Base-by-base conservation (phyloP, 345 rosid species). In the Tarenaya hassleriana region DNA sequence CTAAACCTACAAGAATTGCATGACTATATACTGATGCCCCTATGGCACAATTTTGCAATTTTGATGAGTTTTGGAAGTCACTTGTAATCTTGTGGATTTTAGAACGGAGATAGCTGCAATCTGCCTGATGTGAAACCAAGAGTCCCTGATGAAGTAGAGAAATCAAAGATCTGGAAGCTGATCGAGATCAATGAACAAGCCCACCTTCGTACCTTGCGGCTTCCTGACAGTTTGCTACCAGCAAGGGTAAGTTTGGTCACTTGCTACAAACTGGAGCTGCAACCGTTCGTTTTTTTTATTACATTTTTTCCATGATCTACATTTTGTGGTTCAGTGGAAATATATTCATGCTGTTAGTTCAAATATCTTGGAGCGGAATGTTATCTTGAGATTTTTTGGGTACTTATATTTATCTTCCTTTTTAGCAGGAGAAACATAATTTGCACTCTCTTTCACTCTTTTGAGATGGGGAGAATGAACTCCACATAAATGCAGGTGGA, bases 131-230 rank as follows among this genome's bases (percentile, higher is more conserved):
- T 78, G 52, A 78, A 73, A 65, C 80, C 82, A 41, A 67, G 83
- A 73, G 68, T 76, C 24, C 48, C 73, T 41, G 85, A 73, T 60
- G 77, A 73, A 33, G 61, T 67, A 44, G 88, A 80, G 53, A 83
- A 83, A 70, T 72, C 82, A 45, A 80, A 71, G 73, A 65, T 72
- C 47, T 83, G 83, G 92, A 83, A 76, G 64, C 76, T 75, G 62
- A 74, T 73, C 33, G 85, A 80, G 55, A 74, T 80, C 45, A 67
- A 45, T 20, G 88, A 80, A 71, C 69, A 71, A 34, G 66, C 79
- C 52, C 77, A 80, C 46, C 75, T 80, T 50, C 81, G 77, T 45
- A 72, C 85, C 63, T 59, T 78, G 49, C 73, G 72, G 53, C 81
- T 83, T 54, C 84, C 83, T 49, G 92, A 83, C 49, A 76, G 64